phyloP scores from a whole-genome alignment of 2,329 filamentous ascomycete genomes.

The Monilinia aucupariae region DNA sequence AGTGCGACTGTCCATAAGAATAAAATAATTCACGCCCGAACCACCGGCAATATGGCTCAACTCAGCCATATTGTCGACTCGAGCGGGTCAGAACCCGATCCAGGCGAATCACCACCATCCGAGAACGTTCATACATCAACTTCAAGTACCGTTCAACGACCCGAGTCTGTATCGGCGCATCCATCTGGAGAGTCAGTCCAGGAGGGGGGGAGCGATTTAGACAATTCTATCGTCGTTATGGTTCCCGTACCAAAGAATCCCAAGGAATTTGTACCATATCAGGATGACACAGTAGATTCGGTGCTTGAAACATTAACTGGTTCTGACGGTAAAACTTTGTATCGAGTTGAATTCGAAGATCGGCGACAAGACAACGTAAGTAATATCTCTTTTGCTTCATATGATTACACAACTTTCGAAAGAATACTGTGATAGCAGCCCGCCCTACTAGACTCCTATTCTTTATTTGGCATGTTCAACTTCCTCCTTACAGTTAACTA shows the following conservation, averaged over 20 bases:
- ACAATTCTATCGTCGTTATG: slow-evolving; percentile 26
- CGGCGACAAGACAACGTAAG: slow-evolving; percentile 34
- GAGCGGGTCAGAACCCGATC: slow-evolving; percentile 21
- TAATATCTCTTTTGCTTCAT: slow-evolving; percentile 17
- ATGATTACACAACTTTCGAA: background rate
- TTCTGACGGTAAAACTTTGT: slow-evolving; percentile 24
- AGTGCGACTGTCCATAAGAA: background rate
- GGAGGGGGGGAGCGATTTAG: background rate
- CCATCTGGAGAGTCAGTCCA: slow-evolving; percentile 23
- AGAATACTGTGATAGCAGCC: background rate
- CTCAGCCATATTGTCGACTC: slow-evolving; percentile 19
- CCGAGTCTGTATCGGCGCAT: slow-evolving; percentile 27
- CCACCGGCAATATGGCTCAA: background rate
- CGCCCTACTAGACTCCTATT: background rate
- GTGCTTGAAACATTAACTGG: slow-evolving; percentile 28
- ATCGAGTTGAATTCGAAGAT: slow-evolving; percentile 34
- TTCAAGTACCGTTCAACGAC: slow-evolving; percentile 18
- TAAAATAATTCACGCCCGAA: background rate
- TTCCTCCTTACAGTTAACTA: background rate
- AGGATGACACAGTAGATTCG: slow-evolving; percentile 32
- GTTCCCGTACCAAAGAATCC: slow-evolving; percentile 27
- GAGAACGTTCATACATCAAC: slow-evolving; percentile 18
- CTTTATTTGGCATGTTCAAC: background rate
- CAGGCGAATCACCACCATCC: background rate
- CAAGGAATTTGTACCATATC: slow-evolving; percentile 31